Evolutionary conservation across 129 eudicot genomes (phyloP), one percentile per base, ranked within the genome.

Genomic region (Rutidosis leptorrhynchoides): DNA sequence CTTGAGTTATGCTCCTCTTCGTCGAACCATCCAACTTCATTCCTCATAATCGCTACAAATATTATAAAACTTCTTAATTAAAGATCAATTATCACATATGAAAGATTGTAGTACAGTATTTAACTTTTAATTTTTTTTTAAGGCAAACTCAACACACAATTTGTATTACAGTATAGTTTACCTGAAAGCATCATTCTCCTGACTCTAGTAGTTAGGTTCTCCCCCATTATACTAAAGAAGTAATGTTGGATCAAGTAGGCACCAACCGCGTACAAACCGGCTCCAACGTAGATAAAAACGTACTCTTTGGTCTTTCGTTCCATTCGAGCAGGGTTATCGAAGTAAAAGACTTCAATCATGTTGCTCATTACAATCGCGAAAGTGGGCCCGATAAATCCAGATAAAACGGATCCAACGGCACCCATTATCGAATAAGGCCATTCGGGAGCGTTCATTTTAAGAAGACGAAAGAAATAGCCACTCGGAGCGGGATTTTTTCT

Each of bases 171-270:
- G 6, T 17, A 16, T 25, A 24, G 43, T 46, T 6, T 29, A 89
- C 96, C 99, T 82, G 95, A 87, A 69, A 93, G 95, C 99, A 89
- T 93, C 99, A 93, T 93, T 75, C 99, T 80, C 62, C 99, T 74
- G 24, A 93, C 99, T 81, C 99, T 74, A 51, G 96, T 93, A 10
- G 99, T 93, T 19, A 93, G 95, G 53, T 93, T 93, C 78, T 93
- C 99, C 11, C 99, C 99, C 99, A 93, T 93, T 17, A 93, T 93
- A 37, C 99, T 89, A 58, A 93, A 93, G 93, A 93, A 93, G 80
- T 93, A 93, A 78, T 93, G 99, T 65, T 93, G 99, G 74, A 93
- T 93, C 49, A 93, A 83, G 62, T 93, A 93, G 16, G 99, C 96
- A 49, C 82, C 99, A 15, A 93, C 99, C 28, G 99, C 99, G 40